Evolutionary conservation across 805 yeast genomes (phyloP).

Genomic region (Candida suzukii): DNA sequence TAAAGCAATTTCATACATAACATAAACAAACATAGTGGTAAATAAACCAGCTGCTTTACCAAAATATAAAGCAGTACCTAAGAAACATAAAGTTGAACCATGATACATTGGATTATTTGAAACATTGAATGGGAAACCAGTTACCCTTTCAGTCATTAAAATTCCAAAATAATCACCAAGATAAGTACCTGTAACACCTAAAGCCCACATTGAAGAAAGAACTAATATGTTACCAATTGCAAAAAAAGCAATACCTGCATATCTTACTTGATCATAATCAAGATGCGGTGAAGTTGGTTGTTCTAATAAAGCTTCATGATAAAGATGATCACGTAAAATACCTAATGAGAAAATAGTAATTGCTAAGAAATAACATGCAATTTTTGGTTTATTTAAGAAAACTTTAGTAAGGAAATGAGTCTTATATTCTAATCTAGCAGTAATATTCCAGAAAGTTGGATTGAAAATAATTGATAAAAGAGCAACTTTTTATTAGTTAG

Average conservation of each 20-base stretch:
- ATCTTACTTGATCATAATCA: conserved; percentile 26
- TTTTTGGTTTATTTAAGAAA: conserved; percentile 54
- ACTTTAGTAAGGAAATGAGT: conserved; percentile 70
- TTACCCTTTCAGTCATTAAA: conserved; percentile 82
- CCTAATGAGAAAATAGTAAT: conserved; percentile 80
- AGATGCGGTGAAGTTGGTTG: conserved; percentile 65
- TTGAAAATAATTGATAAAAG: conserved; percentile 74
- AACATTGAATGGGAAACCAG: conserved; percentile 88
- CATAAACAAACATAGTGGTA: conserved; percentile 63
- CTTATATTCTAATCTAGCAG: conserved; percentile 80
- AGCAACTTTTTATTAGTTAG: conserved; percentile 30
- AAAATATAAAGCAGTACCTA: conserved; percentile 83
- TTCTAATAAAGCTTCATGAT: conserved; percentile 59
- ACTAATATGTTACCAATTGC: conserved; percentile 76
- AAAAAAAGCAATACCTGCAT: conserved; percentile 48
- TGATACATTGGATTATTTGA: conserved; percentile 95
- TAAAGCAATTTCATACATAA: conserved; percentile 81
- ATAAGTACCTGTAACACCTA: conserved; percentile 95
- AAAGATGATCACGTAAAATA: conserved; percentile 67
- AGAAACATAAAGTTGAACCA: conserved; percentile 83
- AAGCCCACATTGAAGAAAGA: conserved; percentile 76
- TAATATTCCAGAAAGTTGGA: conserved; percentile 93
- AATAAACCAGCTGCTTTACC: conserved; percentile 87
- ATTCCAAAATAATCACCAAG: conserved; percentile 97
- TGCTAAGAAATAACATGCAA: conserved; percentile 85